Evolutionary conservation across 805 yeast genomes (phyloP), one percentile per base, ranked within the genome.

Genomic region (Scheffersomyces ergatensis): DNA sequence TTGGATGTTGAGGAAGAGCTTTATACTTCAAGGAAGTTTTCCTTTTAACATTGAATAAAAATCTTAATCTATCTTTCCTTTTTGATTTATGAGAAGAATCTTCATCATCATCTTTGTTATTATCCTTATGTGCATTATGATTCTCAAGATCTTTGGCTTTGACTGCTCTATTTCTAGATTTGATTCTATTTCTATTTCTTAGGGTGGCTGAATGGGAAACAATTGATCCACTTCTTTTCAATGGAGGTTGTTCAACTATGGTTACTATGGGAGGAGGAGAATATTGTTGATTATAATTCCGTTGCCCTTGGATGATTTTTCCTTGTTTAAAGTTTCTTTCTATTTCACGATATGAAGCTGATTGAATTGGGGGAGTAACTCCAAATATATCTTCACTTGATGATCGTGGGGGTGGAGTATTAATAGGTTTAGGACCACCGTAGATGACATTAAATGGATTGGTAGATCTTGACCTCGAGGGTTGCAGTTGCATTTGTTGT

Each of bases 41-140:
- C 31, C 72, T 48, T 34, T 51, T 58, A 4, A 67, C 68, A 5
- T 72, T 72, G 37, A 67, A 68, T 20, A 55, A 32, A 31, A 58
- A 65, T 23, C 44, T 21, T 51, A 21, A 35, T 24, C 40, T 23
- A 6, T 36, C 15, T 16, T 12, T 20, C 29, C 39, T 42, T 19
- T 29, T n/a, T 16, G 16, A 9, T 19, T 39, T 30, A n/a, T n/a
- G n/a, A 33, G 35, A 23, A 17, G 34, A 14, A 23, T 12, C 27
- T 13, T 13, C 21, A 9, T 25, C 15, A 2, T 38, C 40, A 26
- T 37, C 16, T 19, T 24, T 20, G 30, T 45, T 26, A 17, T 40
- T 16, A 8, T 43, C 39, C 4, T 8, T 16, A 2, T 5, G 8
- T 12, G 6, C 34, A 6, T 38, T 23, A 14, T 35, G 17, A n/a